Conservation (phyloP, 352 stramenopile species). For the Globisporangium paddicum region DNA sequence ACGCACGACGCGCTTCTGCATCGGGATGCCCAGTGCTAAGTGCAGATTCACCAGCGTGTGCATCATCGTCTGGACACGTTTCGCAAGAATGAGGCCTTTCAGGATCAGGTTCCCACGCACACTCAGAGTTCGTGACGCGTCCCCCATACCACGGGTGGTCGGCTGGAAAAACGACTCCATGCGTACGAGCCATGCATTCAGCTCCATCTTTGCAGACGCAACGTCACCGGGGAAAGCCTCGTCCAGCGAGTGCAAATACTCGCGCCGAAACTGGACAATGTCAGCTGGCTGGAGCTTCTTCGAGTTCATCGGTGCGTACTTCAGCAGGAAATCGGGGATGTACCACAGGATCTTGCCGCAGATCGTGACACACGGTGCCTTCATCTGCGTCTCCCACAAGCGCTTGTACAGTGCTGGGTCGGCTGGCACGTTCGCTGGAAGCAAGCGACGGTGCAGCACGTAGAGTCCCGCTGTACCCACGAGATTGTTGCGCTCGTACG, state of each 20-base stretch:
- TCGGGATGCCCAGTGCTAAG: constrained; percentile 80
- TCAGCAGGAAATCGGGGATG: constrained; percentile 83
- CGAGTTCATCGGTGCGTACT: constrained; percentile 76
- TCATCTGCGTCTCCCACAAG: constrained; percentile 87
- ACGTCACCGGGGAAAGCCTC: constrained; percentile 76
- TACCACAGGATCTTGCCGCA: constrained; percentile 85
- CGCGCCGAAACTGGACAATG: constrained; percentile 68
- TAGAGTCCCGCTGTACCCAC: constrained; percentile 89
- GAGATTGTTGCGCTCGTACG: constrained; percentile 82
- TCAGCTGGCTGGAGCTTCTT: constrained; percentile 81
- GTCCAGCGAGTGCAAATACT: constrained; percentile 79
- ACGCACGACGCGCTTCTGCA: constrained; percentile 82
- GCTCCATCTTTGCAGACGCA: constrained; percentile 71
- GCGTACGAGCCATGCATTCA: constrained; percentile 80
- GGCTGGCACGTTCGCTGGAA: constrained; percentile 74
- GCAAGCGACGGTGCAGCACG: constrained; percentile 80
- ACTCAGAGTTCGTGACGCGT: constrained; percentile 67
- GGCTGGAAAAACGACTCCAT: constrained; percentile 88
- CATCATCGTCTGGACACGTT: constrained; percentile 89
- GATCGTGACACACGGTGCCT: constrained; percentile 79
- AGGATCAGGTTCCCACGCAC: constrained; percentile 89
- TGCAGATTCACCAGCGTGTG: constrained; percentile 87
- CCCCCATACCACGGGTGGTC: constrained; percentile 68
- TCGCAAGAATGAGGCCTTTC: constrained; percentile 87
- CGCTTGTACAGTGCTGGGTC: constrained; percentile 89